Conservation (phyloP, 257 asterid species). For the Fraxinus pennsylvanica region DNA sequence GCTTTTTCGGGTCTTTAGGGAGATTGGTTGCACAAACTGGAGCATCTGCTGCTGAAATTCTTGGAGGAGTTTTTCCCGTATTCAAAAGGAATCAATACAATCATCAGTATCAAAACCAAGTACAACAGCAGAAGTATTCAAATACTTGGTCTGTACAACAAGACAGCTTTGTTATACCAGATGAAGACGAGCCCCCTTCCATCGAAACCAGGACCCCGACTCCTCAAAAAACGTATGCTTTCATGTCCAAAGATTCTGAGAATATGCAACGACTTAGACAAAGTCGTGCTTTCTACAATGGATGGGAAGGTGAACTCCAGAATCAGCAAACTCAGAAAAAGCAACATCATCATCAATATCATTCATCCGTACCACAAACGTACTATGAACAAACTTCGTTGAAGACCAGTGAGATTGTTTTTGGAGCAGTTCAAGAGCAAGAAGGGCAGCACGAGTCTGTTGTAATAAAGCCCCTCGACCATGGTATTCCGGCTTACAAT, state of each 20-base stretch:
- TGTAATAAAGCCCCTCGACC: slow-evolving; percentile 73
- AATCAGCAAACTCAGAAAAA: slow-evolving; percentile 59
- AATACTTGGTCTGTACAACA: slow-evolving; percentile 62
- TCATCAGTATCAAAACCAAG: slow-evolving; percentile 40
- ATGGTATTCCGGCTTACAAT: slow-evolving; percentile 44
- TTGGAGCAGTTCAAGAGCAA: slow-evolving; percentile 86
- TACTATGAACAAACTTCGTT: slow-evolving; percentile 65
- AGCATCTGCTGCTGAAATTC: slow-evolving; percentile 60
- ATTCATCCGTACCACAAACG: slow-evolving; percentile 62
- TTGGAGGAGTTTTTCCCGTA: slow-evolving; percentile 66
- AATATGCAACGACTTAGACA: slow-evolving; percentile 85
- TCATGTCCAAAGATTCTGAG: slow-evolving; percentile 85
- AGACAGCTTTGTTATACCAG: slow-evolving; percentile 76
- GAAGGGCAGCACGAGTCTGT: slow-evolving; percentile 35
- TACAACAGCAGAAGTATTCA: slow-evolving; percentile 52
- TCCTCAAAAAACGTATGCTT: slow-evolving; percentile 86
- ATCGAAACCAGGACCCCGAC: slow-evolving; percentile 75
- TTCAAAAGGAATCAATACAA: slow-evolving; percentile 48
- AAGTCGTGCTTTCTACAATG: slow-evolving; percentile 69
- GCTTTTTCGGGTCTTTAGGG: slow-evolving; percentile 62
- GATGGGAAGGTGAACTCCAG: slow-evolving; percentile 63
- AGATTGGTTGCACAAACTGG: slow-evolving; percentile 62
- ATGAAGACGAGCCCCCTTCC: slow-evolving; percentile 80
- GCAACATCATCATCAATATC: slow-evolving; percentile 61
- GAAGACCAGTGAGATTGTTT: slow-evolving; percentile 66